Base-by-base conservation (phyloP, 768 basidiomycete genomes). In the Coprinopsis sp. region DNA sequence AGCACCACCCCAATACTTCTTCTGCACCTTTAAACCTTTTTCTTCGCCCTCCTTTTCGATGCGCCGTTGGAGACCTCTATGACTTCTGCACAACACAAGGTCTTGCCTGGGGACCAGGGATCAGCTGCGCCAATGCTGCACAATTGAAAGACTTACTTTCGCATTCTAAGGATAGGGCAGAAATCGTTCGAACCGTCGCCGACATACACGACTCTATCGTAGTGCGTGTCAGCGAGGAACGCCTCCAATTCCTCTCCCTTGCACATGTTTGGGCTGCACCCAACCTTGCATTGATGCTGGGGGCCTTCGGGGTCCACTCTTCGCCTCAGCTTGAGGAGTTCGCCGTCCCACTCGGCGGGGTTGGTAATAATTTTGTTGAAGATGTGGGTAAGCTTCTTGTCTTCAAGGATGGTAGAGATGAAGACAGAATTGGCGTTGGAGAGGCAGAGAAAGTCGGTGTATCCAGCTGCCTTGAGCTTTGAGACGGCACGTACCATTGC, bases 241-340 rank as follows among this genome's bases (percentile, higher is more conserved):
- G 81, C 81, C 8, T 84, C 78, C n/a, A 99, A 74, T 61, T 99
- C 96, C 51, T 90, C 85, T n/a, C 95, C 94, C 73, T 99, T 99
- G 74, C 96, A 99, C 94, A 99, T 96, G 72, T 99, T 98, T 12
- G 84, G 79, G 47, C 84, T 83, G 70, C 96, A 99, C 5, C 95
- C 95, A 42, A 95, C 76, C 34, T 70, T 71, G 67, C 96, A 99
- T 6, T 58, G 61, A 63, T 98, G 96, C 49, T 91, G 91, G 1
- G 82, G 82, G 1, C 80, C 88, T 18, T 68, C 54, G 10, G 90
- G 88, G 49, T 84, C 85, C 33, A 97, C 71, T 34, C 86, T 76
- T 12, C 94, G 77, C 24, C 78, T 74, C 37, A 99, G 67, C 47
- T 83, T 79, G 45, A 98, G 81, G 5, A 87, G 71, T 28, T 87